Base-by-base conservation (phyloP, 1,284 basidiomycete genomes). In the Thecaphora thlaspeos region DNA sequence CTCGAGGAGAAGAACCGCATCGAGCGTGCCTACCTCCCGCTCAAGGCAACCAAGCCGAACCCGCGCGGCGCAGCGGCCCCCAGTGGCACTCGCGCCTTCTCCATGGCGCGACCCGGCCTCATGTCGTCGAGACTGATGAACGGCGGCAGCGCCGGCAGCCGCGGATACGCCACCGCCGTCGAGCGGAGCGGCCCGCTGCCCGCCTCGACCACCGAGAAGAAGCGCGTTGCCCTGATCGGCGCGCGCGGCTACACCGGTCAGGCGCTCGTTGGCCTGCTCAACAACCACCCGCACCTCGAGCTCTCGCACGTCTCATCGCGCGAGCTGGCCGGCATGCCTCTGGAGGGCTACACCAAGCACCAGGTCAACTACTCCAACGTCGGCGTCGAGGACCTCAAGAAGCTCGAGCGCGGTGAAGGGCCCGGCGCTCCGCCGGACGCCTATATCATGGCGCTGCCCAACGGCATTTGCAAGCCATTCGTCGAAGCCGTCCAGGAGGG, bases 201-300 rank as follows among this genome's bases (percentile, higher is more conserved):
- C 61, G 80, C 79, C 24, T 80, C 80, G 17, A 83, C 83, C 18
- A 85, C 85, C 0, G 84, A 86, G 61, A 83, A 84, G 41, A 97
- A 95, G 81, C 87, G 88, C 45, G 85, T 98, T n/a, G 94, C 87
- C 1, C 83, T 98, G 43, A 94, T 98, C 73, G 94, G 94, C 46
- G 95, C 94, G 17, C 86, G 95, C 18, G 94, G 91, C 32, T 98
- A 86, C 81, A 99, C 95, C 0, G 94, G 94, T 50, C 91, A 93
- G 77, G 88, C 91, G 53, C 82, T 98, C 56, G 90, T 92, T 46
- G 85, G 84, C 7, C 83, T 97, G 18, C 83, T 98, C 61, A 87
- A 91, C 67, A 77, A 79, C 41, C 94, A 98, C 79, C 94, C 94
- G 2, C 81, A 89, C 78, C 84, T 98, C 60, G 83, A 87, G 68